These are phyloP conservation scores for Fusarium nisikadoi DNA, from an alignment of 2,329 filamentous ascomycete genomes.

Conservation along the genomic window DNA sequence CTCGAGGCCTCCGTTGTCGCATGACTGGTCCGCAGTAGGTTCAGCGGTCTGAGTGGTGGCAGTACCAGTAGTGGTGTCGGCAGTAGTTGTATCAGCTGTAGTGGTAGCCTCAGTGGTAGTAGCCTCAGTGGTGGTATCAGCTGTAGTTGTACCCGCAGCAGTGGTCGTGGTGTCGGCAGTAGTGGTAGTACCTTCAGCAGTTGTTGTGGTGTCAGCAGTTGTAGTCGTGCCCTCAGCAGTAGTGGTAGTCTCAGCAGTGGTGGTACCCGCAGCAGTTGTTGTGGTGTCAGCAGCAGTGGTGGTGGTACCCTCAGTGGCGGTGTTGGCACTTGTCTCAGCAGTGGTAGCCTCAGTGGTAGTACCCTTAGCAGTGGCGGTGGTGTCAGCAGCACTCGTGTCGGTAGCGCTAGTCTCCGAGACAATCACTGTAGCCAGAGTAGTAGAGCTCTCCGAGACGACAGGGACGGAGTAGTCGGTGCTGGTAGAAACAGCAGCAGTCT, in stretches of 20 bases:
- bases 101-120: neutral
- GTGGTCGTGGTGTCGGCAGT: too few species aligned
- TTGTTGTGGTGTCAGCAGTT: neutral
- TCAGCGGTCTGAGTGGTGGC: neutral
- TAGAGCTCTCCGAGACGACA: neutral
- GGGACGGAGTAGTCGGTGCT: neutral
- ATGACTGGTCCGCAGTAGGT: slow-evolving; percentile 12
- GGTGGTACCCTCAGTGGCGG: neutral
- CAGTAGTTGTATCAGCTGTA: neutral
- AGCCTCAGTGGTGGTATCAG: neutral
- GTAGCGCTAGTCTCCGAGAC: neutral
- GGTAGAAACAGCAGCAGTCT: neutral
- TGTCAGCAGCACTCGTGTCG: neutral
- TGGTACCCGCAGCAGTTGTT: neutral
- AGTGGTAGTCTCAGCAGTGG: neutral
- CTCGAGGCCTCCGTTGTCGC: neutral
- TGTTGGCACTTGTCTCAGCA: too few species aligned
- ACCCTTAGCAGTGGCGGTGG: neutral
- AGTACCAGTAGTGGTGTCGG: neutral
- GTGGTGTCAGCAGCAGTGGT: neutral
- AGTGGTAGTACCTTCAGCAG: neutral
- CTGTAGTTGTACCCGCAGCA: neutral
- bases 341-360: neutral
- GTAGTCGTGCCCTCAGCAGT: neutral
- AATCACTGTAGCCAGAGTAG: neutral